Percentiles rank a stretch among this genome's conserved stretches.
phyloP scores from a whole-genome alignment of 768 basidiomycete genomes.

The Xerocomus potaroensis region DNA sequence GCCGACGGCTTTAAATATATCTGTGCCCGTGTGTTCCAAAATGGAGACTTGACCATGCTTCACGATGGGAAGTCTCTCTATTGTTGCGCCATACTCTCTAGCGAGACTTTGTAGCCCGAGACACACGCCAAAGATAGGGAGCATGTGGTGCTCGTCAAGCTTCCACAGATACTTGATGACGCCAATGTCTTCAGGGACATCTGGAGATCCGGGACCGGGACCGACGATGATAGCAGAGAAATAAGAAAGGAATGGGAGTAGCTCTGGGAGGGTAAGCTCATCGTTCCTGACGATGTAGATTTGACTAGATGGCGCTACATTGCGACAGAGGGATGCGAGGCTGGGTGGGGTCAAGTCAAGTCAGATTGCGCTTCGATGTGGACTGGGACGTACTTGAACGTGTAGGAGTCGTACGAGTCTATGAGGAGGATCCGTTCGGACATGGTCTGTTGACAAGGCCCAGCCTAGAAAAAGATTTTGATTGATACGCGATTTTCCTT shows the following conservation, averaged over 20 bases:
- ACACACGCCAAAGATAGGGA: constrained; percentile 83
- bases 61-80: constrained; percentile 61
- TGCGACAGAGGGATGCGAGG: constrained; percentile 66
- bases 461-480: too few relatives aligned
- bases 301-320: constrained; percentile 54
- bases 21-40: constrained; percentile 53
- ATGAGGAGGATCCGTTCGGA: constrained; percentile 60
- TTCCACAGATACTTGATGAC: constrained; percentile 70
- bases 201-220: constrained; percentile 78
- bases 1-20: constrained; percentile 58
- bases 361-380: neutral
- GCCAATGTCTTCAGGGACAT: constrained; percentile 58
- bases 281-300: constrained; percentile 78
- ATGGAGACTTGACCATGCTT: constrained; percentile 75
- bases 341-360: constrained; percentile 33
- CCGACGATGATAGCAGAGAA: constrained; percentile 74
- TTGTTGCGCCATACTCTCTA: constrained; percentile 54
- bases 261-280: constrained; percentile 42
- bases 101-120: constrained; percentile 77
- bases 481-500: too few relatives aligned
- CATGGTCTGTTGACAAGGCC: constrained; percentile 21
- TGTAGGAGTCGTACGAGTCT: constrained; percentile 86
- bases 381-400: constrained; percentile 65
- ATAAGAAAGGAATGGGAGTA: constrained; percentile 49
- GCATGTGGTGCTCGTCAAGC: constrained; percentile 41